These are phyloP conservation scores for Phialemoniopsis sp. DNA, from an alignment of 2,329 filamentous ascomycete genomes.

Conservation along the genomic window DNA sequence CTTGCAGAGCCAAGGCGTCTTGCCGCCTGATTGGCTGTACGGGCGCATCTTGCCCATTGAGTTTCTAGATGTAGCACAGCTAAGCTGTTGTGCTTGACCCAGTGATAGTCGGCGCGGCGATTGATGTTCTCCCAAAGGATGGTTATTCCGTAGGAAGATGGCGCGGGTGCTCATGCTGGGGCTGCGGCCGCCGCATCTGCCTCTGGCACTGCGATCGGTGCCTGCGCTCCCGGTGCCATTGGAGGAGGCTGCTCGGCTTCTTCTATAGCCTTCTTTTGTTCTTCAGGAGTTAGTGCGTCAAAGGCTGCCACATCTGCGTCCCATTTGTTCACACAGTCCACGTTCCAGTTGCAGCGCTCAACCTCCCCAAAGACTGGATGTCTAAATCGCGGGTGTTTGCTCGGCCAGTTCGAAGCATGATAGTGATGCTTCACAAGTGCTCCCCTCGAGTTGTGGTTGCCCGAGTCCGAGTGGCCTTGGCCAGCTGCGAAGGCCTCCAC, in stretches of 20 bases:
- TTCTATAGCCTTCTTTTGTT: conserved; percentile 47
- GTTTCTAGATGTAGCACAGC: too few relatives aligned
- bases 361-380: conserved; percentile 69
- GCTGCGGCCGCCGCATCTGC: too few relatives aligned
- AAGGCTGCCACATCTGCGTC: conserved; percentile 60
- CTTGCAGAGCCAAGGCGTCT: too few relatives aligned
- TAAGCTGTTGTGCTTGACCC: too few relatives aligned
- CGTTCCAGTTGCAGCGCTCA: conserved; percentile 67
- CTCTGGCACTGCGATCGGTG: too few relatives aligned
- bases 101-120: too few relatives aligned
- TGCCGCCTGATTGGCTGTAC: too few relatives aligned
- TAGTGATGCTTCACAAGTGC: conserved; percentile 73
- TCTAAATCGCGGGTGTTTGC: conserved; percentile 59
- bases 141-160: too few relatives aligned
- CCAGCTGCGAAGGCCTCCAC: conserved; percentile 71
- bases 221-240: too few relatives aligned
- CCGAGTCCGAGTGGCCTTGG: conserved; percentile 69
- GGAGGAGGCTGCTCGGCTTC: conserved; percentile 18
- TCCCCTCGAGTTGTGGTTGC: conserved; percentile 61
- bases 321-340: conserved; percentile 61
- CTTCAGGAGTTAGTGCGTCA: conserved; percentile 51
- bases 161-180: too few relatives aligned
- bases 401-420: conserved; percentile 70
- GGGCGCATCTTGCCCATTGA: too few relatives aligned
- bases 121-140: too few relatives aligned